Conservation (phyloP, 352 stramenopile species). For the Phytophthora tentaculata region DNA sequence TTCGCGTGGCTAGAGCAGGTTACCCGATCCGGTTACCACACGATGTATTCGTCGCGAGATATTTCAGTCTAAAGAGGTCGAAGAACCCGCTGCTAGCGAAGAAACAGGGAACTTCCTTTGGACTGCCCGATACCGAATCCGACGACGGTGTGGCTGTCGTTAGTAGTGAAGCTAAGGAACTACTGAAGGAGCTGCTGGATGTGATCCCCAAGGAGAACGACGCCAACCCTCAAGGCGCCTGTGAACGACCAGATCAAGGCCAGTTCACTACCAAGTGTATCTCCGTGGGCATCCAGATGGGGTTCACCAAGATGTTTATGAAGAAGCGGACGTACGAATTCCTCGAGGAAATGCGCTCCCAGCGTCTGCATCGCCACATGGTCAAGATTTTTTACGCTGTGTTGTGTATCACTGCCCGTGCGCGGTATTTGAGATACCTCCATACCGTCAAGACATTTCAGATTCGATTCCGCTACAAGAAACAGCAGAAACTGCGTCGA, state of each 20-base stretch:
- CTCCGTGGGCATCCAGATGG: conserved; percentile 89
- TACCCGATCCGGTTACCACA: conserved; percentile 85
- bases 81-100: conserved; percentile 53
- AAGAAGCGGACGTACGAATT: conserved; percentile 91
- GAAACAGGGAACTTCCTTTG: conserved; percentile 47
- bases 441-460: conserved; percentile 64
- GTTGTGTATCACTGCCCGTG: conserved; percentile 60
- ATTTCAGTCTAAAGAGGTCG: conserved; percentile 71
- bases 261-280: conserved; percentile 71
- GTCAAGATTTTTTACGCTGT: conserved; percentile 76
- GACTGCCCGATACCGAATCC: conserved; percentile 51
- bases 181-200: conserved; percentile 89
- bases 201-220: conserved; percentile 91
- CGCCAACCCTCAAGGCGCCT: conserved; percentile 75
- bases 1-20: conserved; percentile 84
- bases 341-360: conserved; percentile 88
- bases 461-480: conserved; percentile 66
- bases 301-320: conserved; percentile 96
- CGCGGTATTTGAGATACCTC: conserved; percentile 64
- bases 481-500: conserved; percentile 37
- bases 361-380: conserved; percentile 75
- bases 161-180: conserved; percentile 66
- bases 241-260: conserved; percentile 71
- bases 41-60: conserved; percentile 75
- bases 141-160: conserved; percentile 44